Evolutionary conservation across 2,329 filamentous ascomycete species (phyloP), one percentile per base, ranked within the genome.

Genomic region (Aspergillus brasiliensis): DNA sequence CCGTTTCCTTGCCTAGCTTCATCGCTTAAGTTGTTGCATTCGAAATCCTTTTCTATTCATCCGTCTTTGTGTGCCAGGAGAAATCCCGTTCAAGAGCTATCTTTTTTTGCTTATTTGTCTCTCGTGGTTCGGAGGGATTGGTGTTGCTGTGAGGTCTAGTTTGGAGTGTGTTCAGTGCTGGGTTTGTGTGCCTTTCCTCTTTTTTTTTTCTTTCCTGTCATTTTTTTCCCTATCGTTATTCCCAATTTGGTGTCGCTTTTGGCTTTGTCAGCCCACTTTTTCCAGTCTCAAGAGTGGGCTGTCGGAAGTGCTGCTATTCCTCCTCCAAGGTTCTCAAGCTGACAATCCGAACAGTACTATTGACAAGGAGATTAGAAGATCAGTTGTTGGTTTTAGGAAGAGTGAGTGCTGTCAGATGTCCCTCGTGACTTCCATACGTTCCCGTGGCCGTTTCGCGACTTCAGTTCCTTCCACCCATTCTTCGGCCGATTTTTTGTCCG

Each of bases 271-370:
- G 65, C 65, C 62, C 65, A 68, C 66, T 62, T 63, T 69, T 61
- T 66, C 60, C 60, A 68, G 59, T 59, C 56, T 61, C 48, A 56
- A 61, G 60, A 67, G 69, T 73, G 67, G 67, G 67, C 69, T 69
- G 70, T 70, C 65, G 61, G 66, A 69, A 66, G 64, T 62, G 65
- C 57, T 65, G 60, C 57, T 37, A 54, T 61, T 65, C 57, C 55
- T 69, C 62, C 67, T 69, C 67, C 66, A 68, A 72, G 71, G 68
- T 73, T 73, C 68, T 69, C 66, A 70, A 54, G 57, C 60, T 66
- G 58, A 69, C 64, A 42, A 60, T 58, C 49, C 54, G 51, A 57
- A 56, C 59, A 71, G 68, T 64, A 25, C 52, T 61, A 59, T 69
- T 56, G 60, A 67, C 51, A 61, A 64, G 67, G 66, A 62, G 63